Evolutionary conservation across 2,329 filamentous ascomycete species (phyloP), one percentile per base, ranked within the genome.

Genomic region (Plectosphaerella plurivora): DNA sequence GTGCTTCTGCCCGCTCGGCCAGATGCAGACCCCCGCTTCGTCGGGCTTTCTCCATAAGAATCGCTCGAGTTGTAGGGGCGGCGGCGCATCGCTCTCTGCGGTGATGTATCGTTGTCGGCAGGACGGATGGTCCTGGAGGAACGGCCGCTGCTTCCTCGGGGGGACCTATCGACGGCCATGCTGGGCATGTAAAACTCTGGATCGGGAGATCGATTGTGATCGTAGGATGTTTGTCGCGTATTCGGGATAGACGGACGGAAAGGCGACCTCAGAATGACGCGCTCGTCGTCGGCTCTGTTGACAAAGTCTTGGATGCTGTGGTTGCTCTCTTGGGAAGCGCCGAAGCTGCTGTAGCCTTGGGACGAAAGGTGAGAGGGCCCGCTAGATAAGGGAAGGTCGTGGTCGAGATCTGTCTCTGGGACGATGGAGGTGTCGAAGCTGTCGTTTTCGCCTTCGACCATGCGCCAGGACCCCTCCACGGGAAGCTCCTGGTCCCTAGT

Each of bases 371-470:
- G 78, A 1, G 79, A 80, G 12, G 76, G 76, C 44, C 71, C 68
- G 60, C 72, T 73, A 45, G 73, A 73, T 2, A 71, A 54, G 48
- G 69, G 59, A 22, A 66, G 57, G 24, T 71, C 65, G 47, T 73
- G 68, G 44, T 75, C 73, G 45, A 70, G 68, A 36, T 65, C 65
- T 28, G 76, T 63, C 35, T 74, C 71, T 8, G 75, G 73, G 15
- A 82, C 65, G 51, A 82, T 70, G 10, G 75, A 75, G 6, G 79
- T 81, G 58, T 82, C 80, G 62, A 83, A 83, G 60, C 78, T 82
- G 61, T 83, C 80, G 63, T 83, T 76, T 52, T 83, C 80, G 61
- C 74, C 69, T 53, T 84, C 81, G 12, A 84, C 79, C 68, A 84
- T 73, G 59, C 81, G 80, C 81, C 81, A 84, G 18, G 80, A 83